Conservation (phyloP, 176 grass and related monocot genomes). For the Hordeum marinum region DNA sequence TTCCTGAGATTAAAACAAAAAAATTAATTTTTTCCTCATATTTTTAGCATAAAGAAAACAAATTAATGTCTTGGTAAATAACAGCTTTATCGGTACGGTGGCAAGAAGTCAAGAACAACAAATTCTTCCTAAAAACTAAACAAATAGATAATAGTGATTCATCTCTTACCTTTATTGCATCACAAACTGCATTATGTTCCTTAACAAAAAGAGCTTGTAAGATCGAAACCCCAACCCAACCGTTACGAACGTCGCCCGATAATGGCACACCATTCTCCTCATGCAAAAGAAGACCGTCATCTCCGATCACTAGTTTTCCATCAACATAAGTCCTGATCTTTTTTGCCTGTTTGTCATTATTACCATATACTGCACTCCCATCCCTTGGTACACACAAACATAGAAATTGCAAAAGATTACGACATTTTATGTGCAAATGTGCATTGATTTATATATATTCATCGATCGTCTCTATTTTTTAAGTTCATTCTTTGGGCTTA, state of each 20-base stretch:
- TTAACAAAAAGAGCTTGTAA: constrained; percentile 58
- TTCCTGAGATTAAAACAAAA: constrained; percentile 19
- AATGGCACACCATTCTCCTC: constrained; percentile 29
- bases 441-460: neutral
- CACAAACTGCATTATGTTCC: constrained; percentile 61
- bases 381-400: constrained; percentile 38
- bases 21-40: neutral
- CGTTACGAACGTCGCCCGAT: constrained; percentile 49
- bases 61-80: constrained; percentile 16
- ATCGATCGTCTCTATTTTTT: neutral
- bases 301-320: constrained; percentile 46
- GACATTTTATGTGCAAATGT: neutral
- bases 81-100: neutral
- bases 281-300: constrained; percentile 44
- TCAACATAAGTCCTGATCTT: constrained; percentile 49
- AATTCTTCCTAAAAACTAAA: constrained; percentile 14
- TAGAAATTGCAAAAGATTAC: constrained; percentile 10
- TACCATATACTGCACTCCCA: constrained; percentile 49
- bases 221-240: constrained; percentile 55
- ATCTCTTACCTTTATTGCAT: constrained; percentile 49
- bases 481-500: neutral
- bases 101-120: neutral
- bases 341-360: constrained; percentile 7
- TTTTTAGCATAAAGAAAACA: neutral
- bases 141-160: constrained; percentile 7